Conservation (phyloP, 192 early-diverging fungal genomes). For the Linnemannia zychae region DNA sequence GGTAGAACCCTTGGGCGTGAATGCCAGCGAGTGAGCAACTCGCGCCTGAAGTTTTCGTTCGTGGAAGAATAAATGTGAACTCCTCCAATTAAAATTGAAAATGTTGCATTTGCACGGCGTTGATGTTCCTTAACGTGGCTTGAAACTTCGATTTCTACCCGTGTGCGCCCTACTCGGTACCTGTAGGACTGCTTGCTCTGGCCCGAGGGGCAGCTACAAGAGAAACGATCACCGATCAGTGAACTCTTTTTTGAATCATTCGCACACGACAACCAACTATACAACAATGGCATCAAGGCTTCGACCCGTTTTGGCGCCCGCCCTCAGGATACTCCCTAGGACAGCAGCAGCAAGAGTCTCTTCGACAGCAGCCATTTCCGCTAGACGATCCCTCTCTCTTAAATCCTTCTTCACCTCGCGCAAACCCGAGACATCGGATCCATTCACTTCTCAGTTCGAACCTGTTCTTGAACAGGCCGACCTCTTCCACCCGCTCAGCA, state of each 20-base stretch:
- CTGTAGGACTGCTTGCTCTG: not conserved
- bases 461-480: constrained; percentile 64
- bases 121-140: not conserved
- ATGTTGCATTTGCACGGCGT: not conserved
- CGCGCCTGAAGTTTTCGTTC: constrained; percentile 31
- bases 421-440: constrained; percentile 30
- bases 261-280: constrained; percentile 1
- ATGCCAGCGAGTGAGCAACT: constrained; percentile 21
- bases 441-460: constrained; percentile 52
- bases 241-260: not conserved
- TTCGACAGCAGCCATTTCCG: constrained; percentile 12
- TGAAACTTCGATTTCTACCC: not conserved
- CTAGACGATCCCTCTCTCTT: constrained; percentile 46
- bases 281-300: constrained; percentile 48
- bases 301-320: constrained; percentile 44
- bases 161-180: not conserved
- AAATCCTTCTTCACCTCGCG: constrained; percentile 56
- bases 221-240: not conserved
- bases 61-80: constrained; percentile 15
- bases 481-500: constrained; percentile 77
- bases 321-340: constrained; percentile 40
- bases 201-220: not conserved
- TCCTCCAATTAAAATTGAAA: not conserved
- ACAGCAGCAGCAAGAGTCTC: constrained; percentile 24
- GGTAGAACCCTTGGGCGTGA: constrained; percentile 64